These are phyloP conservation scores for Phytophthora meadii DNA, from an alignment of 352 stramenopile genomes.

Conservation along the genomic window DNA sequence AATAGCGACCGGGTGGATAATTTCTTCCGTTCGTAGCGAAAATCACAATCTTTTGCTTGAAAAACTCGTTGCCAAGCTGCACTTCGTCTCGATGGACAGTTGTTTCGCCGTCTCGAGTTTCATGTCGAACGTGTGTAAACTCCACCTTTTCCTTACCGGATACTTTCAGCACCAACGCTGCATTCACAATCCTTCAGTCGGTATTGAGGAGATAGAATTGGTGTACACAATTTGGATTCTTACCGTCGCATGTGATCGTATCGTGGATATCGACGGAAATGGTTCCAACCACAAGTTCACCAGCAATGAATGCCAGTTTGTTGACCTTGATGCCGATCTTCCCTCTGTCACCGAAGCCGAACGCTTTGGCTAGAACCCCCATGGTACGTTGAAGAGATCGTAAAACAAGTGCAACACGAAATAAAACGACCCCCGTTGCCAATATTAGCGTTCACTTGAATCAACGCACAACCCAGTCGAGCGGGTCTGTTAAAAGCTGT, in stretches of 20 bases:
- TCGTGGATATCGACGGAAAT: conserved; percentile 64
- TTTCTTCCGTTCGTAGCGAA: conserved; percentile 38
- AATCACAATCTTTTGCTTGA: conserved; percentile 79
- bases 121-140: conserved; percentile 45
- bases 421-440: not conserved
- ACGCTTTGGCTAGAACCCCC: conserved; percentile 56
- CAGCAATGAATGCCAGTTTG: conserved; percentile 67
- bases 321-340: conserved; percentile 63
- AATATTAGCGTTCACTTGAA: not conserved
- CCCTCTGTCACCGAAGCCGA: conserved; percentile 69
- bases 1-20: conserved; percentile 56
- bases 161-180: conserved; percentile 72
- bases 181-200: not conserved
- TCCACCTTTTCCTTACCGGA: conserved; percentile 72
- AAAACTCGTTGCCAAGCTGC: conserved; percentile 61
- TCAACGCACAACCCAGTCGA: not conserved
- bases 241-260: conserved; percentile 71
- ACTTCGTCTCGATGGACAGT: conserved; percentile 34
- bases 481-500: not conserved
- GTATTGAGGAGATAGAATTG: not conserved
- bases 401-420: conserved; percentile 10
- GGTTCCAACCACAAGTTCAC: conserved; percentile 61
- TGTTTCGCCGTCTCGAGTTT: conserved; percentile 39
- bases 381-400: conserved; percentile 31
- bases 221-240: not conserved